Conservation (phyloP, 2,329 filamentous ascomycete species). For the Mycosphaerella sp. region DNA sequence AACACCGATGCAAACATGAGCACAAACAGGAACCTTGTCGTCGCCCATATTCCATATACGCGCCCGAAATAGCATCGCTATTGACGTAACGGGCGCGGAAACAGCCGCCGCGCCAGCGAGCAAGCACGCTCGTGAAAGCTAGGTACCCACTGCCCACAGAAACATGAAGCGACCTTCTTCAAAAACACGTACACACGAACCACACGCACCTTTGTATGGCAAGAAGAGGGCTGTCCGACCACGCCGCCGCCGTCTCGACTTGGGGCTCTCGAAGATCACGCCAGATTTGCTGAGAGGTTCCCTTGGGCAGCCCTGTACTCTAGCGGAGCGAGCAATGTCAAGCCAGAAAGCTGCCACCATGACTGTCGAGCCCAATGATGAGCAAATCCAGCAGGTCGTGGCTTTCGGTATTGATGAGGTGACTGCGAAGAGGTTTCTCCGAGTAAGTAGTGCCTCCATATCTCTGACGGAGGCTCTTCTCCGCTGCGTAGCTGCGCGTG, state of each 20-base stretch:
- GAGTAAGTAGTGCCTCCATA: conserved; percentile 17
- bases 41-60: neutral
- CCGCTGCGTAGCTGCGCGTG: too few species aligned
- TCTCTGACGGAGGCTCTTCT: neutral
- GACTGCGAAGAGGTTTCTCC: conserved; percentile 29
- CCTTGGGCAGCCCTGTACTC: conserved; percentile 2
- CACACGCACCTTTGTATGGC: neutral
- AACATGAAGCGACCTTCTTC: neutral
- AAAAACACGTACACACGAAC: conserved; percentile 1
- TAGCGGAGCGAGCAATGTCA: conserved; percentile 14
- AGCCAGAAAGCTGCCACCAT: conserved; percentile 26
- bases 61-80: conserved; percentile 1
- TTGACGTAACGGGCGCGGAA: conserved; percentile 8
- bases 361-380: conserved; percentile 25
- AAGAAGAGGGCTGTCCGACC: neutral
- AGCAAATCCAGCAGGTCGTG: conserved; percentile 24
- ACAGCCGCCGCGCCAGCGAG: too few species aligned
- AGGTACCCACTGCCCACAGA: too few species aligned
- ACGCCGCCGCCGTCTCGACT: neutral
- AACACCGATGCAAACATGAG: too few species aligned
- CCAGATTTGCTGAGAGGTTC: neutral
- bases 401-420: conserved; percentile 17
- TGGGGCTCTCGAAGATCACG: neutral
- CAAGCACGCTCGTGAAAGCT: neutral
- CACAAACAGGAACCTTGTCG: neutral